These are phyloP conservation scores for Camelina sativa DNA, from an alignment of 345 rosid species.

Conservation along the genomic window DNA sequence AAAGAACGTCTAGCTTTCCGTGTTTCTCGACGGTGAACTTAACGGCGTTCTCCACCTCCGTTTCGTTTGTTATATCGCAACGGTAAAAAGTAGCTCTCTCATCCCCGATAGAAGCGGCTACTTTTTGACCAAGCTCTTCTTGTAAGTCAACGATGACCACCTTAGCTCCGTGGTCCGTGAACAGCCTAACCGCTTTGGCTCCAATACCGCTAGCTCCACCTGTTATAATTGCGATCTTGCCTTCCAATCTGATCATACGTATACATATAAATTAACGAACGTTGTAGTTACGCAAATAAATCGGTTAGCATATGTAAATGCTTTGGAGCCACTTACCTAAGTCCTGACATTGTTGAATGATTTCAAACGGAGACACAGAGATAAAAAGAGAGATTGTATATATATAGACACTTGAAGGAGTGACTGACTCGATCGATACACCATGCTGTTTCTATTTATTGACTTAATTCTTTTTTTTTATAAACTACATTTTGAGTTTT, in stretches of 20 bases:
- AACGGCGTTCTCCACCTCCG: conserved; percentile 67
- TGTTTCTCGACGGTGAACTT: conserved; percentile 49
- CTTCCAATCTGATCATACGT: conserved; percentile 57
- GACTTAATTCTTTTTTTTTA: too few relatives aligned
- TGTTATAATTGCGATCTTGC: conserved; percentile 77
- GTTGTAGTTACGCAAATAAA: too few relatives aligned
- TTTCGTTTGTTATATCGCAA: conserved; percentile 77
- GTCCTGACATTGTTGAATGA: conserved; percentile 2
- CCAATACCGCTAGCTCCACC: conserved; percentile 95
- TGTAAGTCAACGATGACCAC: conserved; percentile 77
- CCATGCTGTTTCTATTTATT: too few relatives aligned
- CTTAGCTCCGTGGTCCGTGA: conserved; percentile 67
- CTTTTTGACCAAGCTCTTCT: conserved; percentile 60
- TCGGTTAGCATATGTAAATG: neutral
- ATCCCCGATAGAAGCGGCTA: conserved; percentile 49
- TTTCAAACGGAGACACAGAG: neutral
- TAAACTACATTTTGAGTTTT: too few relatives aligned
- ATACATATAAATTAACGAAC: too few relatives aligned
- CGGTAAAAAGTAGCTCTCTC: conserved; percentile 53
- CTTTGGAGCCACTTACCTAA: conserved; percentile 2
- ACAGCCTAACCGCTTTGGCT: conserved; percentile 64
- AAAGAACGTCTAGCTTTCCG: conserved; percentile 67
- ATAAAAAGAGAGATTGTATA: neutral
- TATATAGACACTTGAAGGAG: too few relatives aligned
- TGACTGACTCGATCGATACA: too few relatives aligned